A percentile compares a stretch with the other conserved stretches of the same genome.
Evolutionary conservation across 2,329 filamentous ascomycete genomes (phyloP).

Genomic region (Diaporthe batatas): DNA sequence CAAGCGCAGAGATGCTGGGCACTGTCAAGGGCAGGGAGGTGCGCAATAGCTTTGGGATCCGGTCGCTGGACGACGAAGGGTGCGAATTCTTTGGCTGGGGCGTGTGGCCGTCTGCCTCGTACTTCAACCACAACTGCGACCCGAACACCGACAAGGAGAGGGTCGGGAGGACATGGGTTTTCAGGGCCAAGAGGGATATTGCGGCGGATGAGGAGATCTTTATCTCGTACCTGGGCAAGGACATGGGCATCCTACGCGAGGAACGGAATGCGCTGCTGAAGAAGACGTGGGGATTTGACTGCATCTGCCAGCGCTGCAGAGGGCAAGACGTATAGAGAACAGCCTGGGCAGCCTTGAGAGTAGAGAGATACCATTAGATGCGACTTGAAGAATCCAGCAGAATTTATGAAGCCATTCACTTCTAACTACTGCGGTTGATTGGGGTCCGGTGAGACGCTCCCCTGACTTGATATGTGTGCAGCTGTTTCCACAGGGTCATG

Average conservation of each 20-base stretch:
- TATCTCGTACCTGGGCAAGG: constrained; percentile 40
- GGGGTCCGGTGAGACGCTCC: neutral
- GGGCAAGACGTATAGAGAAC: neutral
- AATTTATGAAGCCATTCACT: too few species aligned
- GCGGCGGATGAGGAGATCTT: constrained; percentile 32
- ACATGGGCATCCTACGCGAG: constrained; percentile 24
- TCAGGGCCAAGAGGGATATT: constrained; percentile 22
- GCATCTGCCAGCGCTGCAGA: constrained; percentile 34
- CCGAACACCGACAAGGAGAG: constrained; percentile 36
- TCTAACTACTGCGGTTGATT: too few species aligned
- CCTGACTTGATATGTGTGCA: neutral
- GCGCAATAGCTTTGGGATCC: constrained; percentile 42
- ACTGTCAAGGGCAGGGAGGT: constrained; percentile 36
- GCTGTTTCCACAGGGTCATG: neutral
- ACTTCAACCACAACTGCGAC: constrained; percentile 40
- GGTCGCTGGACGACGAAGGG: constrained; percentile 40
- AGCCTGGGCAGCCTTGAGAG: neutral
- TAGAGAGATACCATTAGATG: neutral
- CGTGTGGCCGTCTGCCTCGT: constrained; percentile 39
- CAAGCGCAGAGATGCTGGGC: constrained; percentile 25
- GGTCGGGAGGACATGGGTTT: constrained; percentile 37
- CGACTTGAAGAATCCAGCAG: neutral
- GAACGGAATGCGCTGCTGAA: constrained; percentile 36
- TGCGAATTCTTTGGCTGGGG: constrained; percentile 41
- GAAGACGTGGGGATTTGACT: constrained; percentile 40